These are phyloP conservation scores for Cyberlindnera americana DNA, from an alignment of 805 yeast genomes.

Conservation along the genomic window DNA sequence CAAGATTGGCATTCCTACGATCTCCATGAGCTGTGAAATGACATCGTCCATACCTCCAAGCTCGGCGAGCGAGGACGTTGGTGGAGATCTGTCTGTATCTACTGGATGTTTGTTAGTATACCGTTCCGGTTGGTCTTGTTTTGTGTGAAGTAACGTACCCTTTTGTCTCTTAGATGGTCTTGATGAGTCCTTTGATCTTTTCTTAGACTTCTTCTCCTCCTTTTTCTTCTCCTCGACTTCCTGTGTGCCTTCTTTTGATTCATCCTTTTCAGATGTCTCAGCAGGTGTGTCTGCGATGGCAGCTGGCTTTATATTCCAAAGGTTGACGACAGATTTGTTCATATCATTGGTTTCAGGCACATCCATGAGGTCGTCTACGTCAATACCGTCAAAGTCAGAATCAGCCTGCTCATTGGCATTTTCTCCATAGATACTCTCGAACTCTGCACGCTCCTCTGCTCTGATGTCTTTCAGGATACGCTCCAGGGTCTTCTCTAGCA, in stretches of 20 bases:
- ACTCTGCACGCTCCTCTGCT: conserved; percentile 59
- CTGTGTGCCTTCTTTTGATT: background rate
- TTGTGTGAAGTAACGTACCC: conserved; percentile 21
- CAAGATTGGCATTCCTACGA: conserved; percentile 84
- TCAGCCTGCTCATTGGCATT: conserved; percentile 30
- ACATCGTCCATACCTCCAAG: conserved; percentile 88
- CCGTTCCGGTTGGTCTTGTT: background rate
- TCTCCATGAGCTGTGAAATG: conserved; percentile 82
- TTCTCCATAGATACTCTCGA: conserved; percentile 23
- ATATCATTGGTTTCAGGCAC: conserved; percentile 62
- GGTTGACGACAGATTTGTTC: conserved; percentile 70
- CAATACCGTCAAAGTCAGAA: conserved; percentile 34
- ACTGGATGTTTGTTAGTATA: conserved; percentile 28
- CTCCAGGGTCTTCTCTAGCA: conserved; percentile 61
- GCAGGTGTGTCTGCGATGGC: conserved; percentile 7
- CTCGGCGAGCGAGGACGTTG: conserved; percentile 61
- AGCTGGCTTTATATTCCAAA: conserved; percentile 51
- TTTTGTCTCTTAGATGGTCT: conserved; percentile 38
- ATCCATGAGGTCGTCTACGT: conserved; percentile 54
- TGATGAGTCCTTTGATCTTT: conserved; percentile 45
- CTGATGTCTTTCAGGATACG: conserved; percentile 51
- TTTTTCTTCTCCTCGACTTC: conserved; percentile 14
- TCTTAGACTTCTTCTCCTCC: conserved; percentile 40
- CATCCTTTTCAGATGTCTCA: conserved; percentile 4
- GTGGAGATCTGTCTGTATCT: conserved; percentile 64